Evolutionary conservation across 2,329 filamentous ascomycete genomes (phyloP), one percentile per base, ranked within the genome.

Genomic region (Macrophomina phaseolina): DNA sequence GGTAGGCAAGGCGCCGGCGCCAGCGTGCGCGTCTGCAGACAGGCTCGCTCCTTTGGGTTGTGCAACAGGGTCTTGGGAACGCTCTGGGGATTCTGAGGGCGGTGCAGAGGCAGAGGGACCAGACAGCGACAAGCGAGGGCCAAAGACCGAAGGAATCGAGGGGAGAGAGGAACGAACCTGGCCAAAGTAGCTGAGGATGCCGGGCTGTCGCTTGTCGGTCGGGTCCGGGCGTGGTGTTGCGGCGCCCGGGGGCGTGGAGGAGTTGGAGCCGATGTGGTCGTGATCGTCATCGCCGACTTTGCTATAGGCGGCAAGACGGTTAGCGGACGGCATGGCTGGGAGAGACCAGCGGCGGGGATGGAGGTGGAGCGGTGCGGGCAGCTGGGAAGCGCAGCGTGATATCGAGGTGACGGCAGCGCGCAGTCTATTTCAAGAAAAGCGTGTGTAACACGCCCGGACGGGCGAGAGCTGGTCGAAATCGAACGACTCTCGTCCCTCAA

Each of bases 151-250:
- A 28, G 65, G 65, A 32, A 67, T 67, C 56, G 65, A 63, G 36
- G 64, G 64, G 87, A 88, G 86, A 74, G 78, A 79, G 71, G 87
- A 87, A 97, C 95, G 90, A 97, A 99, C 95, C 94, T 99, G 95
- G 84, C 91, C 91, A 87, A 98, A 97, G 86, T 95, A 97, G 85
- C 91, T 96, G 80, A 89, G 88, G 87, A 95, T 91, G 79, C 93
- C 92, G 73, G 95, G 95, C 78, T 97, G 86, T 82, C 95, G 91
- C 83, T 97, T 97, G 84, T 99, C 95, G 76, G 91, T 90, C 70
- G 91, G 90, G 81, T 98, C 94, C 72, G 95, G 95, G 76, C 94
- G 91, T 72, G 95, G 95, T 70, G 95, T 99, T 72, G 93, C 91
- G 79, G 97, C 88, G 76, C 94, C 93, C 73, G 94, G 96, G 75